Evolutionary conservation across 805 yeast species (phyloP).

Genomic region (Priceomyces carsonii): DNA sequence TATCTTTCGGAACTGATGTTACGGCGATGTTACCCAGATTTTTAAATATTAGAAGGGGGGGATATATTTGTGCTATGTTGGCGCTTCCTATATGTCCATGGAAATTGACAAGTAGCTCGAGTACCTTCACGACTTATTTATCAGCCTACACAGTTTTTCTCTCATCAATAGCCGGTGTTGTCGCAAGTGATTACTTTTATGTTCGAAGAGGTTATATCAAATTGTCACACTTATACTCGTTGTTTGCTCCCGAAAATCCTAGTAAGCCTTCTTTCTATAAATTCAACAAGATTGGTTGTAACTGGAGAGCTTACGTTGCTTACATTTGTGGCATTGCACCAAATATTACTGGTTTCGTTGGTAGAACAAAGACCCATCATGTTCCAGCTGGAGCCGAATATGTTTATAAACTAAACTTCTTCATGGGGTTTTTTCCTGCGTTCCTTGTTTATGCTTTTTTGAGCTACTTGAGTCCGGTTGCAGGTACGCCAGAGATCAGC

Average conservation of each 20-base stretch:
- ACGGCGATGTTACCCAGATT: conserved; percentile 41
- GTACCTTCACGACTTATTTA: conserved; percentile 43
- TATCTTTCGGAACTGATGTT: conserved; percentile 43
- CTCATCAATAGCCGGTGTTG: conserved; percentile 44
- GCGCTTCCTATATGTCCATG: conserved; percentile 44
- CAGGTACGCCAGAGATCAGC: conserved; percentile 31
- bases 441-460: conserved; percentile 54
- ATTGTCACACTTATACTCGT: conserved; percentile 62
- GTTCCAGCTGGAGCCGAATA: conserved; percentile 80
- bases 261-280: conserved; percentile 46
- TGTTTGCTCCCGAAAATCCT: conserved; percentile 35
- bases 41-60: conserved; percentile 43
- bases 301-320: conserved; percentile 84
- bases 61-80: conserved; percentile 39
- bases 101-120: conserved; percentile 40
- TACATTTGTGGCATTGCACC: conserved; percentile 80
- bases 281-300: conserved; percentile 63
- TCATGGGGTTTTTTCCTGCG: conserved; percentile 70
- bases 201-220: conserved; percentile 72
- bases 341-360: conserved; percentile 84
- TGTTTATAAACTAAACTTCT: conserved; percentile 72
- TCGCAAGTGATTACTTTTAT: conserved; percentile 45
- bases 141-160: conserved; percentile 46
- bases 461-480: conserved; percentile 54
- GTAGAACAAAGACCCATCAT: conserved; percentile 66